Evolutionary conservation across 495 filamentous ascomycete genomes (phyloP).

Genomic region (Hypoxylon fragiforme): DNA sequence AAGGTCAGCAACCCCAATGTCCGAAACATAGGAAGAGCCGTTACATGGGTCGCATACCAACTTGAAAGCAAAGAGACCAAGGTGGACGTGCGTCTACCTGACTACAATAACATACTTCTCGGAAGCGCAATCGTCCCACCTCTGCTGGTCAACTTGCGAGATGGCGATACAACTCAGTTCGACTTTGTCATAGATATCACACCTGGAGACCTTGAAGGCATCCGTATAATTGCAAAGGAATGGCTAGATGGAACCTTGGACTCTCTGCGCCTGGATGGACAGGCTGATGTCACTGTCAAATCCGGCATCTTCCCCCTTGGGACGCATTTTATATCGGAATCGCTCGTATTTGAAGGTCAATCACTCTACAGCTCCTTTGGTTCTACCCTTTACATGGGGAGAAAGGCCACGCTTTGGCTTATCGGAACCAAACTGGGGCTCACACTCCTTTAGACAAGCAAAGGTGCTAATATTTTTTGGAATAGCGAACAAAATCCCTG

Average conservation of each 20-base stretch:
- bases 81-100: constrained; percentile 78
- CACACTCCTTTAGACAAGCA: constrained; percentile 13
- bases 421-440: background rate
- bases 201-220: constrained; percentile 74
- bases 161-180: constrained; percentile 72
- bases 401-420: constrained; percentile 48
- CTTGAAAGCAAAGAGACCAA: constrained; percentile 70
- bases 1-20: constrained; percentile 70
- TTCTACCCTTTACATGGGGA: constrained; percentile 51
- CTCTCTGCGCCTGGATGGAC: constrained; percentile 67
- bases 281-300: constrained; percentile 68
- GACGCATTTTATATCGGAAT: constrained; percentile 69
- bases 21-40: constrained; percentile 71
- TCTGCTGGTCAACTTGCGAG: constrained; percentile 71
- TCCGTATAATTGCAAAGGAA: constrained; percentile 81
- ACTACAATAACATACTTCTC: constrained; percentile 76
- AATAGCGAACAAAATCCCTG: constrained; percentile 68
- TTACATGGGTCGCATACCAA: constrained; percentile 79
- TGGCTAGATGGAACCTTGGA: constrained; percentile 80
- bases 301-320: constrained; percentile 79
- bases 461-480: constrained; percentile 33
- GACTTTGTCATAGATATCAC: constrained; percentile 76
- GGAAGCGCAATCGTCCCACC: constrained; percentile 76
- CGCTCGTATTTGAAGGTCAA: constrained; percentile 79
- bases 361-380: constrained; percentile 60